Evolutionary conservation across 1,139 yeast species (phyloP).

Genomic region (Citeromyces siamensis): DNA sequence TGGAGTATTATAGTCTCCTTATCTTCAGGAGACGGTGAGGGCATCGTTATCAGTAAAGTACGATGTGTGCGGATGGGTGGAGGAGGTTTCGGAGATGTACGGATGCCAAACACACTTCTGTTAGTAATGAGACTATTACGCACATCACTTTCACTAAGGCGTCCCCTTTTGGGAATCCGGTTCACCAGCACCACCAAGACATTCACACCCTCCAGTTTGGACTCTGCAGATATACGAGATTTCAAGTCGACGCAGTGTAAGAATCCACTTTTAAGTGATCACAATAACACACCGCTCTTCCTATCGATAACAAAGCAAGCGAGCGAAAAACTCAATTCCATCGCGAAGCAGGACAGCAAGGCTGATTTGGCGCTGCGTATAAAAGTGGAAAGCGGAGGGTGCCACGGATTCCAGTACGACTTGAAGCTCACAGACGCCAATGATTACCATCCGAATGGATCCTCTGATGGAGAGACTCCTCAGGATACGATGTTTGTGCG

Average conservation of each 20-base stretch:
- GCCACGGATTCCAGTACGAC: slow-evolving; percentile 94
- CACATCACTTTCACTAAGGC: no score
- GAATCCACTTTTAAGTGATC: slow-evolving; percentile 18
- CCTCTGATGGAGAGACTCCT: slow-evolving; percentile 20
- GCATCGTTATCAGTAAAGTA: neutral
- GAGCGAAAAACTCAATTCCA: slow-evolving; percentile 28
- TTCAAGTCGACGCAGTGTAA: slow-evolving; percentile 17
- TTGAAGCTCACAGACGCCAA: slow-evolving; percentile 42
- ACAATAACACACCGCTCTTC: slow-evolving; percentile 18
- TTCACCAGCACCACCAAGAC: neutral
- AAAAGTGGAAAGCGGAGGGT: slow-evolving; percentile 94
- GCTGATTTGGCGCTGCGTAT: slow-evolving; percentile 57
- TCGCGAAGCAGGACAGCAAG: slow-evolving; percentile 45
- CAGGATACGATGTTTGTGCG: slow-evolving; percentile 48
- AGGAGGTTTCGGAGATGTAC: neutral
- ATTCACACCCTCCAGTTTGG: neutral
- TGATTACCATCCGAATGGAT: slow-evolving; percentile 1
- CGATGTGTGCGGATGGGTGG: no score
- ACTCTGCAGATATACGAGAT: slow-evolving; percentile 10
- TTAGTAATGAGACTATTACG: no score
- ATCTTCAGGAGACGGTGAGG: neutral
- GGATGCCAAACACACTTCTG: neutral
- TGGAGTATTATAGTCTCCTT: neutral
- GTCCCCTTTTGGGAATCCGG: no score
- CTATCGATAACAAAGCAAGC: slow-evolving; percentile 19